Percentiles rank a stretch among this genome's conserved stretches.
phyloP scores from a whole-genome alignment of 257 asterid species.

The Solanum paucissectum region DNA sequence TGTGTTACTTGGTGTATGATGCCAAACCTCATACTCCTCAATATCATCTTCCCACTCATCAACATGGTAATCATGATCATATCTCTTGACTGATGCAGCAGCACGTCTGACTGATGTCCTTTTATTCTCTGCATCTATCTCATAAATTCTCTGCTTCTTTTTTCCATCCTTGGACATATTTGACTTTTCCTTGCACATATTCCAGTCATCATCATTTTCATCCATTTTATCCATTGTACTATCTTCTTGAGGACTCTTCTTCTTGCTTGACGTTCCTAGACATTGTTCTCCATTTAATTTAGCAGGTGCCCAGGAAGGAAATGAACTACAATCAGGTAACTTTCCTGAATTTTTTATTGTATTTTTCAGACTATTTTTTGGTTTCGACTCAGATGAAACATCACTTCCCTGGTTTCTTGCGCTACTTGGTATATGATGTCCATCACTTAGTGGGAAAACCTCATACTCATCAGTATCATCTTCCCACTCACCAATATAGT shows the following conservation, averaged over 20 bases:
- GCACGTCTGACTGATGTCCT: constrained; percentile 32
- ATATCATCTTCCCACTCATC: constrained; percentile 47
- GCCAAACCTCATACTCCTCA: constrained; percentile 38
- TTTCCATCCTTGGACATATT: constrained; percentile 7
- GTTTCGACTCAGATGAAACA: neutral
- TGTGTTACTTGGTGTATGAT: constrained; percentile 1
- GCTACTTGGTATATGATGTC: constrained; percentile 1
- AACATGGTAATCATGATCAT: constrained; percentile 15
- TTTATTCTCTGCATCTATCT: constrained; percentile 7
- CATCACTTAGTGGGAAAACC: constrained; percentile 13
- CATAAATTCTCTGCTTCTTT: constrained; percentile 9
- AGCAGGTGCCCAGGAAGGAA: constrained; percentile 5
- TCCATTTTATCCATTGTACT: constrained; percentile 6
- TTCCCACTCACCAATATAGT: constrained; percentile 35
- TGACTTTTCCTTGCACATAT: constrained; percentile 21
- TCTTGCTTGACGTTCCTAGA: constrained; percentile 2
- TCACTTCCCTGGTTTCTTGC: neutral
- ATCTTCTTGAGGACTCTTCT: neutral
- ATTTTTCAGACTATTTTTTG: constrained; percentile 7
- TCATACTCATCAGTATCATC: constrained; percentile 48
- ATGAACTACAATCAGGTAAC: constrained; percentile 10
- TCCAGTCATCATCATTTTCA: constrained; percentile 42
- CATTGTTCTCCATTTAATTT: neutral
- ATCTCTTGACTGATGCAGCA: constrained; percentile 27
- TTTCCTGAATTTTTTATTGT: constrained; percentile 6